Evolutionary conservation across 768 basidiomycete genomes (phyloP), one percentile per base, ranked within the genome.

Genomic region (Leucocoprinus birnbaumii): DNA sequence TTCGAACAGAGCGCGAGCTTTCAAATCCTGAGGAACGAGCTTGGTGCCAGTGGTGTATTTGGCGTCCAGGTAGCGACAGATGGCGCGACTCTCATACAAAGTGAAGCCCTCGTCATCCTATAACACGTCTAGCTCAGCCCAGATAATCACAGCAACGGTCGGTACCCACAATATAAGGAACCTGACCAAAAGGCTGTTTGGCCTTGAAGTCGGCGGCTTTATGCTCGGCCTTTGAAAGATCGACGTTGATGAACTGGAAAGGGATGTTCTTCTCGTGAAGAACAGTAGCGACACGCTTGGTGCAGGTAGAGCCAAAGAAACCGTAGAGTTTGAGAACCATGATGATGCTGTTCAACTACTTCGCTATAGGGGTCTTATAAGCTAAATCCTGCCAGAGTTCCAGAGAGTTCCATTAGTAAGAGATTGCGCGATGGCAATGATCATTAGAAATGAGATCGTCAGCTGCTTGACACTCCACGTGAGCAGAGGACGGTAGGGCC

Each of bases 51-150:
- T 46, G 1, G 71, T 61, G 55, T 82, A 76, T 59, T 82, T 83
- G 44, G 62, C 63, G 34, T 71, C 74, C 55, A 84, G 60, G 65
- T 84, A 86, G 19, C 78, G 76, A 19, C 60, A 61, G 50, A 85
- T 83, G 3, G 61, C 61, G 9, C 59, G 52, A 45, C 57, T 59
- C 44, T 62, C 61, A 31, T 56, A 62, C 0, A 62, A 37, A 22
- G 59, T 53, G 22, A 57, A 58, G 1, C 61, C 61, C 25, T 59
- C 59, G 35, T 60, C 59, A 31, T 60, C 61, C 61, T 60, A 7
- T 3, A 45, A n/a, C 25, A 27, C 14, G 40, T 53, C n/a, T n/a
- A n/a, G 9, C 18, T 16, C 21, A 21, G 41, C 6, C 14, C 6
- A 50, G 26, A 27, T 14, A 31, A 31, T 31, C 22, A 38, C 19